Percentiles rank a stretch among this genome's conserved stretches.
phyloP scores from a whole-genome alignment of 805 yeast genomes.

The Wickerhamomyces rabaulensis region DNA sequence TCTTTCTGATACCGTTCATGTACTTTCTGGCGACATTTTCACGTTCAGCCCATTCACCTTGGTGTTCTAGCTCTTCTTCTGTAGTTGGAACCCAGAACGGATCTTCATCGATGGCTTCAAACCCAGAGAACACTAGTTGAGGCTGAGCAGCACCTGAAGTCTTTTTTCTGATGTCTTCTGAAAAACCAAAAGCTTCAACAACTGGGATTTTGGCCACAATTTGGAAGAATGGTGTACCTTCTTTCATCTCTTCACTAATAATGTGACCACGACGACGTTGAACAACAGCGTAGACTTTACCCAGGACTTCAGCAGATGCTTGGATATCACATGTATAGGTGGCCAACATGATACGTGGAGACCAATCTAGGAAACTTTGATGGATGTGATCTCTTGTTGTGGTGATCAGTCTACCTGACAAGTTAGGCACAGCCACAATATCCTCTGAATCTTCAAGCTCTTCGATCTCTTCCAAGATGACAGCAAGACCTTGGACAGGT shows the following conservation, averaged over 20 bases:
- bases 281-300: constrained; percentile 92
- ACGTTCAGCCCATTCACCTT: constrained; percentile 88
- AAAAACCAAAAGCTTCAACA: constrained; percentile 92
- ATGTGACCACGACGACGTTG: constrained; percentile 84
- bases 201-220: constrained; percentile 85
- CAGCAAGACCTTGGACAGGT: constrained; percentile 75
- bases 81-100: constrained; percentile 99
- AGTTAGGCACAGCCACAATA: constrained; percentile 34
- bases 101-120: constrained; percentile 79
- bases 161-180: constrained; percentile 87
- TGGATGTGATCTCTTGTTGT: constrained; percentile 71
- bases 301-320: constrained; percentile 89
- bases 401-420: constrained; percentile 70
- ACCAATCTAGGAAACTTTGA: constrained; percentile 66
- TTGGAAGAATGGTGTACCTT: constrained; percentile 95
- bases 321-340: constrained; percentile 94
- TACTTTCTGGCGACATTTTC: constrained; percentile 87
- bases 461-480: constrained; percentile 38
- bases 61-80: constrained; percentile 89
- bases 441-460: constrained; percentile 23
- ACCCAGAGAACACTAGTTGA: constrained; percentile 87
- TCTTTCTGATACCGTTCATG: constrained; percentile 73
- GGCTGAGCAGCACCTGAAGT: constrained; percentile 98
- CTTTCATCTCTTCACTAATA: constrained; percentile 91
- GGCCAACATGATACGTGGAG: constrained; percentile 88